Evolutionary conservation across 768 basidiomycete genomes (phyloP).

Genomic region (Aureoboletus auriporus): DNA sequence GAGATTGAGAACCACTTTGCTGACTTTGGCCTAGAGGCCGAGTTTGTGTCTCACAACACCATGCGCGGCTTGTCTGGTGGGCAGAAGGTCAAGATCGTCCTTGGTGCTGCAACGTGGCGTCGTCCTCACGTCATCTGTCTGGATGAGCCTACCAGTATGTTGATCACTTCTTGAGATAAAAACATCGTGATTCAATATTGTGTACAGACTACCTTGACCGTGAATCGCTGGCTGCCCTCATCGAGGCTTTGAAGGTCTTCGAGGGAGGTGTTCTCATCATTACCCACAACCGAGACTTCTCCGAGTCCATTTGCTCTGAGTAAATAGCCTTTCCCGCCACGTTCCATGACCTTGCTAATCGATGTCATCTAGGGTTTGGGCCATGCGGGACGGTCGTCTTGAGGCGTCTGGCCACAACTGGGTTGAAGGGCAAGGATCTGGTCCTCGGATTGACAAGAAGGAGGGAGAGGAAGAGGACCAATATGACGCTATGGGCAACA

Average conservation of each 20-base stretch:
- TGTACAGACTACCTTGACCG: constrained; percentile 92
- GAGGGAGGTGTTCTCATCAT: constrained; percentile 98
- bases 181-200: background rate
- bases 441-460: constrained; percentile 91
- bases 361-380: constrained; percentile 68
- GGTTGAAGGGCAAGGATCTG: constrained; percentile 98
- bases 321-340: constrained; percentile 16
- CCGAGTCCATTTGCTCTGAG: constrained; percentile 59
- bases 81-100: constrained; percentile 99
- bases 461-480: constrained; percentile 86
- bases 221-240: constrained; percentile 98
- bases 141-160: constrained; percentile 91
- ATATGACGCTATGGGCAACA: constrained; percentile 99
- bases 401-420: constrained; percentile 99
- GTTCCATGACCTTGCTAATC: background rate
- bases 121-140: constrained; percentile 96
- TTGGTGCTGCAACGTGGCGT: constrained; percentile 98
- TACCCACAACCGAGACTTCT: constrained; percentile 98
- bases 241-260: constrained; percentile 95
- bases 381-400: constrained; percentile 94
- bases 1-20: constrained; percentile 99
- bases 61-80: constrained; percentile 99
- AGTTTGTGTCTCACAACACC: constrained; percentile 98
- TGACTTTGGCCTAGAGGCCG: constrained; percentile 98
- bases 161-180: background rate